A percentile compares a stretch with the other conserved stretches of the same genome.
Conservation (phyloP, 2,329 filamentous ascomycete species). For the Metarhizium brunneum region DNA sequence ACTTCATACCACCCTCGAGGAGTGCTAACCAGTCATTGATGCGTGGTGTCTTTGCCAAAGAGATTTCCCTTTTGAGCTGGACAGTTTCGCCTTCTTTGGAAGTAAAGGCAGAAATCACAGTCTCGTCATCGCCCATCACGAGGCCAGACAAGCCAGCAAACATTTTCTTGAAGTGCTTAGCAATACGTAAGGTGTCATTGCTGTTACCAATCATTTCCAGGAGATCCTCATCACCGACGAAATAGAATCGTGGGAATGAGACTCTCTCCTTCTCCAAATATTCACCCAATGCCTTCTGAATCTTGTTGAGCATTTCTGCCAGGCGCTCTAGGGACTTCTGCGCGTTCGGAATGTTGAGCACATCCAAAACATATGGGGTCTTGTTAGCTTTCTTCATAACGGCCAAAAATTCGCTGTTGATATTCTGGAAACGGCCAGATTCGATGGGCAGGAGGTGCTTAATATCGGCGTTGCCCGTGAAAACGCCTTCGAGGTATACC, state of each 20-base stretch:
- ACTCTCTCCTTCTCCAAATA: conserved; percentile 97
- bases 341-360: conserved; percentile 88
- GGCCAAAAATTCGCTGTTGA: conserved; percentile 97
- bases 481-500: conserved; percentile 98
- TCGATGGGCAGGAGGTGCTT: conserved; percentile 96
- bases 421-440: conserved; percentile 95
- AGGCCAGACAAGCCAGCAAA: conserved; percentile 92
- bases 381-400: conserved; percentile 99
- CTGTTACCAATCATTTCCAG: conserved; percentile 99
- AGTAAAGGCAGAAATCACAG: conserved; percentile 81
- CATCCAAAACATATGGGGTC: conserved; percentile 89
- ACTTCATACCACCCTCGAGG: conserved; percentile 87
- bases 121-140: conserved; percentile 74
- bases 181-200: conserved; percentile 90
- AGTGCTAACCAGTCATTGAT: conserved; percentile 99
- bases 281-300: conserved; percentile 96
- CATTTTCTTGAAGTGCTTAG: conserved; percentile 99
- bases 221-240: conserved; percentile 96
- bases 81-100: conserved; percentile 94
- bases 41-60: conserved; percentile 82
- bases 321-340: conserved; percentile 93
- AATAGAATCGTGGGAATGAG: conserved; percentile 98
- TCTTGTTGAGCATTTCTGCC: conserved; percentile 96
- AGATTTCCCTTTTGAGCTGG: conserved; percentile 80
- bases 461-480: conserved; percentile 97